Base-by-base conservation (phyloP, 2,329 filamentous ascomycete genomes). In the Clarireedia paspali region DNA sequence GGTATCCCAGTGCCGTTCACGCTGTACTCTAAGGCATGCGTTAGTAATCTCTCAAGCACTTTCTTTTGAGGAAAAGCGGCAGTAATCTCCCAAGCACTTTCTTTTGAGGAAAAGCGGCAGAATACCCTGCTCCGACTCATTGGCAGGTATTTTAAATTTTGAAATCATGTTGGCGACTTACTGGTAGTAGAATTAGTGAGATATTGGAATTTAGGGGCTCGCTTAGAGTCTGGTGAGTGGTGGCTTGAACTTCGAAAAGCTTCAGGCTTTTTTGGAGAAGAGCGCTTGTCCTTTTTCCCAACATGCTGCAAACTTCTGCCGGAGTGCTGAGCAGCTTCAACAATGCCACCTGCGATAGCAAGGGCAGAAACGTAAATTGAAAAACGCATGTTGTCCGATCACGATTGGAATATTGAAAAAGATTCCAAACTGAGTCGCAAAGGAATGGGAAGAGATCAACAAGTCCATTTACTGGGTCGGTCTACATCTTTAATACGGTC, bases 1-100 rank as follows among this genome's bases (percentile, higher is more conserved):
- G 87, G 87, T 15, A 57, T 54, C n/a, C 44, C 55, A 26, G 55
- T 23, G 15, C 55, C 50, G n/a, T 57, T 54, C 3, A 57, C 55
- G 14, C 49, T 52, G 47, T 44, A 57, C 36, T 49, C 55, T 57
- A 5, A 9, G 14, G 12, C 46, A 6, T 1, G 7, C 5, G 14
- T 53, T 6, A 53, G 24, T 46, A 23, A 6, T 4, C 20, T n/a
- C 36, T 5, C 30, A 17, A 17, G 5, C 20, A 20, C 20, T 20
- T 20, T 20, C 20, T 2, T 20, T 20, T 2, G 20, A 20, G 20
- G 20, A 20, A 20, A 20, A 20, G 20, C 20, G 20, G 20, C 20
- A 53, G 24, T 46, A 23, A 6, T 4, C 20, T n/a, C 36, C 3
- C 30, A 15, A 17, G 5, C 20, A 2, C 20, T 20, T 20, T 20